phyloP scores from a whole-genome alignment of 2,329 filamentous ascomycete species.

The Purpureocillium takamizusanense region DNA sequence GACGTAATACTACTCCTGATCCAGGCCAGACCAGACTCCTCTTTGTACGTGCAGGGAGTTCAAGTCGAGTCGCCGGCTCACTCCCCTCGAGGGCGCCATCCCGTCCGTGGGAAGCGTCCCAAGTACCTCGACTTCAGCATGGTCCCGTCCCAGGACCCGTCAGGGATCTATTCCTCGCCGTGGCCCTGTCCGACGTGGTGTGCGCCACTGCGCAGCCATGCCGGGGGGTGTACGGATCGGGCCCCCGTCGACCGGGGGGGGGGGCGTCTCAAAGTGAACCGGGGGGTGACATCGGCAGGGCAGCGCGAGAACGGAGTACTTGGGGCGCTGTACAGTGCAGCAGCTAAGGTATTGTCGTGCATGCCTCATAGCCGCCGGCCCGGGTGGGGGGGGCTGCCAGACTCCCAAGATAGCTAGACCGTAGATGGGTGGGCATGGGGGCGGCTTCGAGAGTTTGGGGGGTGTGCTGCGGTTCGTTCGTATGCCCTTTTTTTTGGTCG shows the following conservation, averaged over 20 bases:
- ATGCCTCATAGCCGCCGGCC: slow-evolving; percentile 20
- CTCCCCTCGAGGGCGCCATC: slow-evolving; percentile 2
- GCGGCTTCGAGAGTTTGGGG: not conserved
- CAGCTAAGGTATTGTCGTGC: slow-evolving; percentile 14
- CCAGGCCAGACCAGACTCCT: not conserved
- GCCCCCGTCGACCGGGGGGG: not conserved
- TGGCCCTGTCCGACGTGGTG: no score
- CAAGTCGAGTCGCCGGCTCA: no score
- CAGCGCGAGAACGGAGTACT: not conserved
- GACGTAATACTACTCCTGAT: slow-evolving; percentile 9
- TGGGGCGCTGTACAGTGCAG: no score
- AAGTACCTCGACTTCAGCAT: slow-evolving; percentile 6
- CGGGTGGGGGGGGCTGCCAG: not conserved
- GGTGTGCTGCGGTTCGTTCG: not conserved
- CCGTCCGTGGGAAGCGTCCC: not conserved
- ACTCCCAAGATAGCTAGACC: slow-evolving; percentile 4
- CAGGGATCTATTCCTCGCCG: not conserved
- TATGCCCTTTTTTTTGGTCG: no score
- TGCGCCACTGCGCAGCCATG: not conserved
- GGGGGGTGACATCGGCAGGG: slow-evolving; percentile 1
- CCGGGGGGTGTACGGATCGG: slow-evolving; percentile 2
- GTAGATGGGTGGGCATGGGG: slow-evolving; percentile 2
- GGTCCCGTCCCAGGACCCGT: not conserved
- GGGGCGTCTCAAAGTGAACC: no score
- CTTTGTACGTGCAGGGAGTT: slow-evolving; percentile 6